Percentiles rank a stretch among this genome's conserved stretches.
Conservation (phyloP, 331 rosid genomes). For the Ulmus americana region DNA sequence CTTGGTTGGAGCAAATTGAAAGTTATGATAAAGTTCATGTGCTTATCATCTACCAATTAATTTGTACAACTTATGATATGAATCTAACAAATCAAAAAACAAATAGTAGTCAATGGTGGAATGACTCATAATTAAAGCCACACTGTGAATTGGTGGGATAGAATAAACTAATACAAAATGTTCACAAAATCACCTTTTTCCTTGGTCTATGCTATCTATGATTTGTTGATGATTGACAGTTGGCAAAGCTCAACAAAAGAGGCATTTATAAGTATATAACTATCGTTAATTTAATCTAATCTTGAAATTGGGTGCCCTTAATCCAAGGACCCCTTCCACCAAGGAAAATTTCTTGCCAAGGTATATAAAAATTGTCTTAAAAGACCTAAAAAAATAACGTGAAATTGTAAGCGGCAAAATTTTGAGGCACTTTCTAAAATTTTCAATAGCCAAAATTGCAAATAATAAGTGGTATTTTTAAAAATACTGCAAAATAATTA, state of each 20-base stretch:
- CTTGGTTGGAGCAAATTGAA: constrained; percentile 17
- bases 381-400: too few species aligned
- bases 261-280: constrained; percentile 4
- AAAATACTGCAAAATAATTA: too few species aligned
- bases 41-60: constrained; percentile 35
- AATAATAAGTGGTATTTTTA: too few species aligned
- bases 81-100: constrained; percentile 25
- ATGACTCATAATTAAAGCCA: constrained; percentile 34
- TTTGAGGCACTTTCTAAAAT: too few species aligned
- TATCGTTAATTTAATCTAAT: constrained; percentile 10
- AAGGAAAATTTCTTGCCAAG: constrained; percentile 1
- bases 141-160: constrained; percentile 32
- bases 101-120: constrained; percentile 13
- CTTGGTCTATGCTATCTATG: constrained; percentile 36
- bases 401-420: too few species aligned
- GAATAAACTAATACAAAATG: constrained; percentile 13
- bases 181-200: constrained; percentile 17
- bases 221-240: constrained; percentile 75
- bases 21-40: constrained; percentile 39
- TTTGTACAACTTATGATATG: not conserved
- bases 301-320: constrained; percentile 19
- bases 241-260: constrained; percentile 29
- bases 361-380: too few species aligned
- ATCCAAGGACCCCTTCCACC: constrained; percentile 26
- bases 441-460: too few species aligned